A percentile compares a stretch with the other conserved stretches of the same genome.
phyloP scores from a whole-genome alignment of 345 rosid genomes.

The Populus deltoides region DNA sequence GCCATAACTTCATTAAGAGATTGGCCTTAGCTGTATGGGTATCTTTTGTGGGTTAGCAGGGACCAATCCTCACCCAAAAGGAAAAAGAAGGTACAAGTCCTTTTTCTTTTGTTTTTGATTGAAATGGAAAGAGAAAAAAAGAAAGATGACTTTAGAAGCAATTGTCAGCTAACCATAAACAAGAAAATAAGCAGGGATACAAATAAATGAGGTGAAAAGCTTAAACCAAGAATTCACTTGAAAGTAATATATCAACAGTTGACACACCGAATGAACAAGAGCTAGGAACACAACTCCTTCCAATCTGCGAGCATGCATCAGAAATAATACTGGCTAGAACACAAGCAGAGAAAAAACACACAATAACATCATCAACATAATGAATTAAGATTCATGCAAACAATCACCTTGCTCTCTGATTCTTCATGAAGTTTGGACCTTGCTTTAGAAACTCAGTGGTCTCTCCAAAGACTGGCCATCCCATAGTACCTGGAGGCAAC shows the following conservation, averaged over 20 bases:
- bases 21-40: conserved; percentile 10
- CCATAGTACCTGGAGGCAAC: conserved; percentile 91
- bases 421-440: conserved; percentile 80
- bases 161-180: conserved; percentile 1
- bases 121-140: not conserved
- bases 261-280: not conserved
- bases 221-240: not conserved
- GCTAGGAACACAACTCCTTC: not conserved
- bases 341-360: not conserved
- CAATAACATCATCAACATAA: not conserved
- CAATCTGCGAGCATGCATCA: not conserved
- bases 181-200: not conserved
- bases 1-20: not conserved
- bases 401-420: conserved; percentile 56
- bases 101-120: not conserved
- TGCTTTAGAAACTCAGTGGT: conserved; percentile 70
- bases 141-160: conserved; percentile 5
- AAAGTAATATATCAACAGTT: conserved; percentile 9
- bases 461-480: conserved; percentile 87
- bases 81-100: not conserved
- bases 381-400: not conserved
- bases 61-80: conserved; percentile 21
- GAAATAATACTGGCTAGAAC: not conserved
- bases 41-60: conserved; percentile 15
- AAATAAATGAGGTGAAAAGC: not conserved